Evolutionary conservation across 495 filamentous ascomycete species (phyloP).

Genomic region (Paragyromitra xinjiangensis): DNA sequence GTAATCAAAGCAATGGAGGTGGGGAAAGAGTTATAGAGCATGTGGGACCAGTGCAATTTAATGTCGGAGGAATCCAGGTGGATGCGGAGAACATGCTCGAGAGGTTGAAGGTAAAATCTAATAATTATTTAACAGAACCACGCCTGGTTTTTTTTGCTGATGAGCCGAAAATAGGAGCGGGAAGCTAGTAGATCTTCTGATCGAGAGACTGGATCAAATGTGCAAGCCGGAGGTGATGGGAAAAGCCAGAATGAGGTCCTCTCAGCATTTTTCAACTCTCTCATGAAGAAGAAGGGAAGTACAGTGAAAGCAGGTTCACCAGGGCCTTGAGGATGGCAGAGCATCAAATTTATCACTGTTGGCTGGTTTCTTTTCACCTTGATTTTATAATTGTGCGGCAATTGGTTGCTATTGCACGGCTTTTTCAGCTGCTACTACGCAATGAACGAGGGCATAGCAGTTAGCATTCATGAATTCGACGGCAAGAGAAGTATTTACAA

Average conservation of each 20-base stretch:
- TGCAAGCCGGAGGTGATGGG: constrained; percentile 62
- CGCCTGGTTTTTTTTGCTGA: constrained; percentile 13
- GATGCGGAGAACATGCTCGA: constrained; percentile 96
- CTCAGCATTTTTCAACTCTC: constrained; percentile 72
- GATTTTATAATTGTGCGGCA: neutral
- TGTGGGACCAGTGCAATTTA: constrained; percentile 95
- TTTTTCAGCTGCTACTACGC: too few relatives aligned
- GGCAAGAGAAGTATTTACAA: too few relatives aligned
- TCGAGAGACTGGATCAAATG: constrained; percentile 34
- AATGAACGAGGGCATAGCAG: too few relatives aligned
- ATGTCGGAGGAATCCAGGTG: constrained; percentile 96
- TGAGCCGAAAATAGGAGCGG: constrained; percentile 58
- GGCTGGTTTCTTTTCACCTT: neutral
- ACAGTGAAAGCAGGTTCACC: constrained; percentile 30
- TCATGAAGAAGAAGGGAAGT: constrained; percentile 67
- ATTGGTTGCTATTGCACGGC: too few relatives aligned
- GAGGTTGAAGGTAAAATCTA: constrained; percentile 74
- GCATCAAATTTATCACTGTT: neutral
- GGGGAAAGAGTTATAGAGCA: constrained; percentile 76
- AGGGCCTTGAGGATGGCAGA: neutral
- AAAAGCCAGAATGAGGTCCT: constrained; percentile 74
- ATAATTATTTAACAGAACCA: neutral
- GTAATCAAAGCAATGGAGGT: constrained; percentile 63
- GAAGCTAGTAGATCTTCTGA: constrained; percentile 66
- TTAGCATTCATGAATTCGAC: too few relatives aligned